Evolutionary conservation across 2,329 filamentous ascomycete species (phyloP).

Genomic region (Aspergillus amoenus): DNA sequence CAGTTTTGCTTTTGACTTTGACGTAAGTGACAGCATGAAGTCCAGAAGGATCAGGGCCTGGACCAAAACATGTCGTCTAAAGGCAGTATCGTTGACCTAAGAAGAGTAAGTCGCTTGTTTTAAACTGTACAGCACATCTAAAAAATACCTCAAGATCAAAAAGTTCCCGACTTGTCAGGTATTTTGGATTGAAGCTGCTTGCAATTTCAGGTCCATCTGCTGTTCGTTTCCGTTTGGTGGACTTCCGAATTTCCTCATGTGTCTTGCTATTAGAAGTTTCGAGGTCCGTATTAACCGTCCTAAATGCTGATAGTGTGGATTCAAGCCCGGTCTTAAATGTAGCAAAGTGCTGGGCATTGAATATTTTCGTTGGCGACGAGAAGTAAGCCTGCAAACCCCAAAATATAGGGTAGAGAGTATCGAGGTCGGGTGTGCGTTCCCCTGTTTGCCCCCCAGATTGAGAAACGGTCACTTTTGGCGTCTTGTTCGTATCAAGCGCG

Average conservation of each 20-base stretch:
- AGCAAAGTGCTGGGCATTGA: constrained; percentile 67
- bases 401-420: constrained; percentile 83
- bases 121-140: not conserved
- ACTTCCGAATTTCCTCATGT: constrained; percentile 63
- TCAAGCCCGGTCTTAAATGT: constrained; percentile 64
- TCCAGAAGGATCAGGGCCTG: constrained; percentile 93
- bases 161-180: constrained; percentile 92
- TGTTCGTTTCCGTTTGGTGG: constrained; percentile 68
- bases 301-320: constrained; percentile 72
- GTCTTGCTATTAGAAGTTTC: constrained; percentile 63
- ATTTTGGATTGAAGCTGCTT: constrained; percentile 91
- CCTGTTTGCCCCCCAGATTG: constrained; percentile 17
- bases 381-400: constrained; percentile 93
- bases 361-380: constrained; percentile 82
- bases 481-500: constrained; percentile 15
- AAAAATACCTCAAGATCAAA: constrained; percentile 82
- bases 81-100: constrained; percentile 88
- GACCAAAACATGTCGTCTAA: constrained; percentile 89
- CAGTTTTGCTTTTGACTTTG: constrained; percentile 77
- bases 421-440: constrained; percentile 59
- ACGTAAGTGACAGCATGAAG: constrained; percentile 87
- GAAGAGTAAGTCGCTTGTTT: constrained; percentile 22
- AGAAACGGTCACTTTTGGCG: constrained; percentile 30
- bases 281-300: constrained; percentile 64
- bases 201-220: constrained; percentile 62